phyloP scores from a whole-genome alignment of 495 filamentous ascomycete species.

The Aspergillus coremiiformis region DNA sequence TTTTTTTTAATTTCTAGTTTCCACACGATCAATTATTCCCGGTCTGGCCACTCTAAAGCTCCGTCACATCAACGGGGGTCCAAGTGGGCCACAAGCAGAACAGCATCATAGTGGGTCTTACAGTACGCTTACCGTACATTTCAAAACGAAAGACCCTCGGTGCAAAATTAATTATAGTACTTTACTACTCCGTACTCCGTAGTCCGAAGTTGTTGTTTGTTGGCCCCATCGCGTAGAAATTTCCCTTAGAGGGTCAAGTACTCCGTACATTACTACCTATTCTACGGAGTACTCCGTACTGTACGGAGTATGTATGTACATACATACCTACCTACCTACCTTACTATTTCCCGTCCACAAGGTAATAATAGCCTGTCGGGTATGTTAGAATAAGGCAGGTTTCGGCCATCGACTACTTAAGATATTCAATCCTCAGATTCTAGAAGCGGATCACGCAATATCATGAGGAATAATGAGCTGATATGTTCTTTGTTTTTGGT shows the following conservation, averaged over 20 bases:
- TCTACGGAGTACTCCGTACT: too few relatives aligned
- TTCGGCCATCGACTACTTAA: not conserved
- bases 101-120: conserved; percentile 18
- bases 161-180: not conserved
- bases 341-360: not conserved
- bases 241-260: not conserved
- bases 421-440: not conserved
- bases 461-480: not conserved
- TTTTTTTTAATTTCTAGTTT: too few relatives aligned
- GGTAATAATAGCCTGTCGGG: too few relatives aligned
- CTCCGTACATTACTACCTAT: too few relatives aligned
- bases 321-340: too few relatives aligned
- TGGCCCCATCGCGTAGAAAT: not conserved
- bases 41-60: conserved; percentile 21
- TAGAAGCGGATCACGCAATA: conserved; percentile 2
- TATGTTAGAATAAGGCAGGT: not conserved
- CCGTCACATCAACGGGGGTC: conserved; percentile 9
- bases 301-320: too few relatives aligned
- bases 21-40: conserved; percentile 18
- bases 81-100: conserved; percentile 7
- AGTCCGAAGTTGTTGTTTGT: not conserved
- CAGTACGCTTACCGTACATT: conserved; percentile 16
- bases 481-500: not conserved
- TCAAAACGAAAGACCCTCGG: conserved; percentile 4
- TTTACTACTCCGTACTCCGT: too few relatives aligned